Conservation (phyloP, 495 filamentous ascomycete species). For the Aspergillus coremiiformis region DNA sequence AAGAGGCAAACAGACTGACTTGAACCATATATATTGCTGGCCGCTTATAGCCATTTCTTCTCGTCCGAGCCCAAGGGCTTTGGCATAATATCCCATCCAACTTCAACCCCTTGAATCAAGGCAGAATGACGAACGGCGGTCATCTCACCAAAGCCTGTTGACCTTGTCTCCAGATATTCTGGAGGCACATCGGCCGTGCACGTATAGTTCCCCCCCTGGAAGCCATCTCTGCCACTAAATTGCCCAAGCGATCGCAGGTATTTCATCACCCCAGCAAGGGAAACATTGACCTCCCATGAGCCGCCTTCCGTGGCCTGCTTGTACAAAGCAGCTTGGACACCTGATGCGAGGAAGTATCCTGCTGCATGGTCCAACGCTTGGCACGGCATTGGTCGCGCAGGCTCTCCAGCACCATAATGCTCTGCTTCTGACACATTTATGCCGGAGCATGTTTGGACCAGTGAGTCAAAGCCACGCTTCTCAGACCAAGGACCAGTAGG, state of each 20-base stretch:
- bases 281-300: conserved; percentile 49
- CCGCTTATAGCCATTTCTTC: conserved; percentile 13
- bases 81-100: conserved; percentile 26
- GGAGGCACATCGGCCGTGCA: conserved; percentile 10
- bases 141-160: conserved; percentile 20
- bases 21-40: not conserved
- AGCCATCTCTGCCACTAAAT: conserved; percentile 12
- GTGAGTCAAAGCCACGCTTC: conserved; percentile 36
- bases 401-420: conserved; percentile 51
- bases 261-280: conserved; percentile 26
- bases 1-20: not conserved
- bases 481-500: conserved; percentile 20
- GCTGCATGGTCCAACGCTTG: conserved; percentile 55
- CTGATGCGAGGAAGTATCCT: conserved; percentile 47
- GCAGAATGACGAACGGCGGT: conserved; percentile 17
- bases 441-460: conserved; percentile 44
- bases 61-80: conserved; percentile 18
- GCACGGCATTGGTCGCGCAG: conserved; percentile 53
- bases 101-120: conserved; percentile 16
- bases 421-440: conserved; percentile 39
- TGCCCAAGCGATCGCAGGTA: conserved; percentile 22
- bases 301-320: conserved; percentile 48
- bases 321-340: conserved; percentile 47
- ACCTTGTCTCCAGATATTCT: conserved; percentile 15
- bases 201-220: conserved; percentile 10